Evolutionary conservation across 495 filamentous ascomycete species (phyloP).

Genomic region (Aspergillus mulundensis): DNA sequence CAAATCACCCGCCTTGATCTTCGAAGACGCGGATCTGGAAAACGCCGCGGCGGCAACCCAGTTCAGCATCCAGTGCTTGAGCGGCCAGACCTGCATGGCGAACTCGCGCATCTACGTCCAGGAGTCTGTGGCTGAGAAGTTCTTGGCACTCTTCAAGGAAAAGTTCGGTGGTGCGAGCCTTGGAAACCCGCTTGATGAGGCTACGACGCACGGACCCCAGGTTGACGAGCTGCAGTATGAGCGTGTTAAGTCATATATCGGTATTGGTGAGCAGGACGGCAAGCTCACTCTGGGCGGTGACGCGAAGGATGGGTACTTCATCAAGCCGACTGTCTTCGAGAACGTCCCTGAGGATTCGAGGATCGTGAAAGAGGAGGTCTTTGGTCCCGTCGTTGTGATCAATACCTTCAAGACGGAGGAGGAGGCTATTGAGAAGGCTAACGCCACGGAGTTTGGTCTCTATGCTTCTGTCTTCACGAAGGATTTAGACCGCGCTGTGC

Average conservation of each 20-base stretch:
- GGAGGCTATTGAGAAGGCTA: slow-evolving; percentile 75
- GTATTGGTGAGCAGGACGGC: slow-evolving; percentile 71
- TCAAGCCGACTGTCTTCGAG: slow-evolving; percentile 69
- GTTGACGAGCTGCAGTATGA: slow-evolving; percentile 80
- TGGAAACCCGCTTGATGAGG: slow-evolving; percentile 73
- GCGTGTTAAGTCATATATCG: slow-evolving; percentile 69
- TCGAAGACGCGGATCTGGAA: slow-evolving; percentile 84
- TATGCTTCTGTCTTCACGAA: slow-evolving; percentile 78
- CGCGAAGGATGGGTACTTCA: slow-evolving; percentile 57
- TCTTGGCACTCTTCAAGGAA: slow-evolving; percentile 67
- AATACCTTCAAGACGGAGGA: slow-evolving; percentile 74
- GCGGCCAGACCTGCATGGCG: slow-evolving; percentile 88
- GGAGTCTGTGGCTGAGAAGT: slow-evolving; percentile 71
- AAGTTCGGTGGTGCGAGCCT: slow-evolving; percentile 57
- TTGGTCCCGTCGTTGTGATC: slow-evolving; percentile 84
- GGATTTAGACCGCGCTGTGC: slow-evolving; percentile 55
- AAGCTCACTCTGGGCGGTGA: slow-evolving; percentile 67
- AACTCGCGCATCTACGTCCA: slow-evolving; percentile 86
- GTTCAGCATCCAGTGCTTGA: slow-evolving; percentile 63
- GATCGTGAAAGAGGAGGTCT: slow-evolving; percentile 69
- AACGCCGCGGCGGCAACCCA: slow-evolving; percentile 78
- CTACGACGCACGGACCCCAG: slow-evolving; percentile 79
- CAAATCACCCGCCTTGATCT: slow-evolving; percentile 82
- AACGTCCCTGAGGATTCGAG: slow-evolving; percentile 59
- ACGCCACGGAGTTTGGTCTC: slow-evolving; percentile 79